Conservation (phyloP, 2,329 filamentous ascomycete species). For the Neopestalotiopsis rosae region DNA sequence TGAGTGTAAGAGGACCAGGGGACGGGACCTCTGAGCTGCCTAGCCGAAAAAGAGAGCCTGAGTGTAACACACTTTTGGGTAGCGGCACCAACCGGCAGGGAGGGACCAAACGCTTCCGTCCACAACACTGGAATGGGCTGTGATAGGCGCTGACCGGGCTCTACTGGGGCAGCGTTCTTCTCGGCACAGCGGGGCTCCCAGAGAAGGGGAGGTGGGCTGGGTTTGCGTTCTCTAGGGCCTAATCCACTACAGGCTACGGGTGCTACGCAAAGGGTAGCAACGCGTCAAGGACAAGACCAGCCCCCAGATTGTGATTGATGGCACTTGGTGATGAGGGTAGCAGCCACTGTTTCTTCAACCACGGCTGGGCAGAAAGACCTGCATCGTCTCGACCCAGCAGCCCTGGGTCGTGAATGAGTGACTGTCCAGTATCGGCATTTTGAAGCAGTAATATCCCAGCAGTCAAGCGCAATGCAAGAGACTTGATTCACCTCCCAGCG, state of each 20-base stretch:
- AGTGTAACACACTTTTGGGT: background rate
- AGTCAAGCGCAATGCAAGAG: too few relatives aligned
- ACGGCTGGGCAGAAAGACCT: background rate
- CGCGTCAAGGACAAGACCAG: background rate
- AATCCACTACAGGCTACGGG: too few relatives aligned
- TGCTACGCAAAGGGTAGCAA: background rate
- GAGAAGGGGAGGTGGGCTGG: background rate
- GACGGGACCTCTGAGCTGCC: background rate
- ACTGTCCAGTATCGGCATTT: too few relatives aligned
- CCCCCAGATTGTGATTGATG: background rate
- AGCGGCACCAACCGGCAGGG: background rate
- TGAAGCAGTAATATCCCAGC: too few relatives aligned
- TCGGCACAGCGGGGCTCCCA: constrained; percentile 1
- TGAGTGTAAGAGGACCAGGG: background rate
- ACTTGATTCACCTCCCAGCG: too few relatives aligned
- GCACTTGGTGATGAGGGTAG: background rate
- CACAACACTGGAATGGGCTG: background rate
- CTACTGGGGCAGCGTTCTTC: background rate
- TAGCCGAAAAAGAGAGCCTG: background rate
- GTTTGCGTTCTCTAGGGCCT: too few relatives aligned
- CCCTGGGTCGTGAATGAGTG: too few relatives aligned
- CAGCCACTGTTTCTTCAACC: background rate
- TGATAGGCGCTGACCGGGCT: background rate
- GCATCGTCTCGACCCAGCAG: background rate
- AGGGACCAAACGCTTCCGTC: background rate